These are phyloP conservation scores for Nemania sp. DNA, from an alignment of 2,329 filamentous ascomycete species.

Conservation along the genomic window DNA sequence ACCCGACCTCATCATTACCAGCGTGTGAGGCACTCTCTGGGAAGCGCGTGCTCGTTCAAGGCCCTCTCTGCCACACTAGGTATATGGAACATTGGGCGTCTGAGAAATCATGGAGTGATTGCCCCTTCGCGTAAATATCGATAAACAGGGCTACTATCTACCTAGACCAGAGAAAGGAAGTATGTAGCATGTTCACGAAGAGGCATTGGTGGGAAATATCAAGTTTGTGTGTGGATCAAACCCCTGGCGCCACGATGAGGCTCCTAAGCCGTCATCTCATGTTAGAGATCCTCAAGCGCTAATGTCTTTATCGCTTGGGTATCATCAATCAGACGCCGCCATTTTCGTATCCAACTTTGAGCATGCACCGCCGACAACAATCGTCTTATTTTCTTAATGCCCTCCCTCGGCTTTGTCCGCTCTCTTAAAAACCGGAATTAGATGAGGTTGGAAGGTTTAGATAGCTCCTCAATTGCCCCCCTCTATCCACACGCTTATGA, in stretches of 20 bases:
- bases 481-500: conserved; percentile 20
- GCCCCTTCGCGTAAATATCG: no score
- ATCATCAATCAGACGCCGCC: background rate
- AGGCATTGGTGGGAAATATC: background rate
- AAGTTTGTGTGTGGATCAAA: background rate
- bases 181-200: background rate
- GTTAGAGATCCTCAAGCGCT: background rate
- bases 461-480: background rate
- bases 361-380: background rate
- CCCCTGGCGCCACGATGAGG: conserved; percentile 8
- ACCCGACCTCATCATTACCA: no score
- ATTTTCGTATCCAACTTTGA: background rate
- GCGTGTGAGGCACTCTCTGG: no score
- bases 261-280: conserved; percentile 13
- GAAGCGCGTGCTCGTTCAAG: no score
- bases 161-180: no score
- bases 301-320: background rate
- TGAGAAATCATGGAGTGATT: background rate
- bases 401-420: background rate
- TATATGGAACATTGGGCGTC: no score
- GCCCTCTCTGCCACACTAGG: no score
- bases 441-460: background rate
- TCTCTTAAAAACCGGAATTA: background rate
- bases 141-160: no score
- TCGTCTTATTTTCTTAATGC: background rate